Conservation (phyloP, 2,329 filamentous ascomycete species). For the Trichoderma guizhouense region DNA sequence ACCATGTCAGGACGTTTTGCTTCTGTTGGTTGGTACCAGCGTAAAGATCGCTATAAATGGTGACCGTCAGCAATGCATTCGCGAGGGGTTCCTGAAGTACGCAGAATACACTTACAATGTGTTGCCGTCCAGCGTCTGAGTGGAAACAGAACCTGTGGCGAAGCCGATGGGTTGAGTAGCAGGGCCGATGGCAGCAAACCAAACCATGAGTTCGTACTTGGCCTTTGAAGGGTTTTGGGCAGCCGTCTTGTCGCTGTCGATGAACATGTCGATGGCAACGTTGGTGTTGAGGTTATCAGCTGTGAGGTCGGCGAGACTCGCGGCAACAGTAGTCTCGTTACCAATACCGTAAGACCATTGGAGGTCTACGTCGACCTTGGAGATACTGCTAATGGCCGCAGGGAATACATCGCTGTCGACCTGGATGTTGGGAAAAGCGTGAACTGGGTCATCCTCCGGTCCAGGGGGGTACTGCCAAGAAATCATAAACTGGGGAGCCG, state of each 20-base stretch:
- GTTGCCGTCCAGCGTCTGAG: conserved; percentile 38
- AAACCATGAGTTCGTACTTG: conserved; percentile 55
- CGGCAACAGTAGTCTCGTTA: conserved; percentile 36
- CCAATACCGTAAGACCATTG: conserved; percentile 50
- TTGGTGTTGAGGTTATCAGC: conserved; percentile 47
- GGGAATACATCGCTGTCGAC: conserved; percentile 45
- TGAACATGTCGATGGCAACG: conserved; percentile 58
- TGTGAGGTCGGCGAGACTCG: conserved; percentile 34
- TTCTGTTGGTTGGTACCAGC: conserved; percentile 37
- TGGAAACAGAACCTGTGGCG: conserved; percentile 30
- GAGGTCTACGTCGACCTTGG: conserved; percentile 42
- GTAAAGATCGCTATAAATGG: conserved; percentile 38
- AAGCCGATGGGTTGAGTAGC: conserved; percentile 48
- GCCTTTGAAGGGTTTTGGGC: conserved; percentile 42
- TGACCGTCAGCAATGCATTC: background rate
- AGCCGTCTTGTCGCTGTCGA: conserved; percentile 43
- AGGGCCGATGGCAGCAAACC: conserved; percentile 48
- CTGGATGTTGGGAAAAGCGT: conserved; percentile 54
- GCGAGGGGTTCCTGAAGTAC: background rate
- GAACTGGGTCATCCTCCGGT: conserved; percentile 43
- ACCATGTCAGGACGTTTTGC: conserved; percentile 52
- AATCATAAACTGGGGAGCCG: conserved; percentile 49
- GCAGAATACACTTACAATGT: conserved; percentile 37
- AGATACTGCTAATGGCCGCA: conserved; percentile 36
- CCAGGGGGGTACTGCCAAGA: conserved; percentile 51